Evolutionary conservation across 192 early-diverging fungal genomes (phyloP).

Genomic region (Mortierella hygrophila): DNA sequence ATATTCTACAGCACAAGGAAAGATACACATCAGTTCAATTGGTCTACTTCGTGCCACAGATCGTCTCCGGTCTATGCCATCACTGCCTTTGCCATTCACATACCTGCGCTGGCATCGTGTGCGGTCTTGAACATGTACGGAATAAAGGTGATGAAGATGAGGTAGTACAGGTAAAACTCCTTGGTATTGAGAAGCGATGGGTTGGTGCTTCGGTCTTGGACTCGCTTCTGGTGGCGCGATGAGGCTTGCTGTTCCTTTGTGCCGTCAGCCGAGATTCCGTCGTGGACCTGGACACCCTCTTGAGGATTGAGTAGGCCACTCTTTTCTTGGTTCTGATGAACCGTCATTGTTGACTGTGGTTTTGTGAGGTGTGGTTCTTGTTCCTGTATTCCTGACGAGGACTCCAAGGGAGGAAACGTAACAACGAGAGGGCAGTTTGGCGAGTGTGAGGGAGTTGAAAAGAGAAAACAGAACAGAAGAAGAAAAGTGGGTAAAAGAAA

Average conservation of each 20-base stretch:
- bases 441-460: neutral
- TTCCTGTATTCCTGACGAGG: neutral
- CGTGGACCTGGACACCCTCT: neutral
- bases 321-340: slow-evolving; percentile 10
- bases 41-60: neutral
- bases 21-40: neutral
- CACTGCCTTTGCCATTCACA: neutral
- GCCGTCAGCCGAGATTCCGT: neutral
- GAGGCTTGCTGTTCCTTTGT: slow-evolving; percentile 8
- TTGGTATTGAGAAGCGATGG: slow-evolving; percentile 70
- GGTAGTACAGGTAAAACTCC: slow-evolving; percentile 86
- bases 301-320: slow-evolving; percentile 9
- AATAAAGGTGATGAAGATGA: slow-evolving; percentile 66
- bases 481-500: neutral
- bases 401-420: neutral
- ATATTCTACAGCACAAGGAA: slow-evolving; percentile 17
- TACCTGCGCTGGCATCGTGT: slow-evolving; percentile 68
- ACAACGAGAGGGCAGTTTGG: no score
- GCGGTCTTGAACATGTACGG: slow-evolving; percentile 76
- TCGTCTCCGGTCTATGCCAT: neutral
- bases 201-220: slow-evolving; percentile 48
- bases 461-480: neutral
- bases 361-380: neutral
- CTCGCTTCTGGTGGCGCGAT: slow-evolving; percentile 1
- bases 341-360: neutral